Evolutionary conservation across 2,329 filamentous ascomycete genomes (phyloP).

Genomic region (Pseudogymnoascus sp.): DNA sequence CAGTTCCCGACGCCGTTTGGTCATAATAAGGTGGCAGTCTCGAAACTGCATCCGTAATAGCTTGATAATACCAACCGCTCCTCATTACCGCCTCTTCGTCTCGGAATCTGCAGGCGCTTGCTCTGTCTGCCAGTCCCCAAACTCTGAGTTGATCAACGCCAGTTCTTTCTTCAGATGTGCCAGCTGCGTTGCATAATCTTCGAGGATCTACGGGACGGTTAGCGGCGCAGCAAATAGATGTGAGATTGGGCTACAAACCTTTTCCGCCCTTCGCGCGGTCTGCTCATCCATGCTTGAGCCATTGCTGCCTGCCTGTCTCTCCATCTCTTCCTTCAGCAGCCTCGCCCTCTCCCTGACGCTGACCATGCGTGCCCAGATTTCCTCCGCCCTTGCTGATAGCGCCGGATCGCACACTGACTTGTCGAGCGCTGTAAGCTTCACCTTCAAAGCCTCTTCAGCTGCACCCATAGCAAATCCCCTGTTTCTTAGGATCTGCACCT

Average conservation of each 20-base stretch:
- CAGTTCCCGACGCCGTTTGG: neutral
- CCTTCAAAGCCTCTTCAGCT: conserved; percentile 69
- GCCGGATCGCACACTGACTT: conserved; percentile 64
- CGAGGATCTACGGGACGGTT: conserved; percentile 50
- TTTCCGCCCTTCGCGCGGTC: conserved; percentile 62
- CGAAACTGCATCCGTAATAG: neutral
- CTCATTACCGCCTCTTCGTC: neutral
- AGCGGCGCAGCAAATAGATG: neutral
- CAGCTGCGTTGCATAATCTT: conserved; percentile 75
- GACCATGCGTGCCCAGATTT: conserved; percentile 77
- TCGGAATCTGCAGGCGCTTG: conserved; percentile 19
- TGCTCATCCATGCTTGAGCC: conserved; percentile 57
- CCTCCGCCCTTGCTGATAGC: conserved; percentile 66
- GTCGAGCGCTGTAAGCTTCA: conserved; percentile 61
- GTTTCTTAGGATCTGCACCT: conserved; percentile 73
- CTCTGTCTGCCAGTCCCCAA: conserved; percentile 41
- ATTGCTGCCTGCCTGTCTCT: conserved; percentile 51
- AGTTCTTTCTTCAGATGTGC: conserved; percentile 62
- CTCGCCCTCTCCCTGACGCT: conserved; percentile 64
- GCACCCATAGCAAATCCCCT: conserved; percentile 71
- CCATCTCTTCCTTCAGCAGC: conserved; percentile 64
- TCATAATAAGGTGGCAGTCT: neutral
- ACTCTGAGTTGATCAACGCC: conserved; percentile 44
- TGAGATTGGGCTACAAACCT: conserved; percentile 42
- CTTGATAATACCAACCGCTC: neutral